These are phyloP conservation scores for Blumeria hordei DNA, from an alignment of 2,329 filamentous ascomycete genomes.

Conservation along the genomic window DNA sequence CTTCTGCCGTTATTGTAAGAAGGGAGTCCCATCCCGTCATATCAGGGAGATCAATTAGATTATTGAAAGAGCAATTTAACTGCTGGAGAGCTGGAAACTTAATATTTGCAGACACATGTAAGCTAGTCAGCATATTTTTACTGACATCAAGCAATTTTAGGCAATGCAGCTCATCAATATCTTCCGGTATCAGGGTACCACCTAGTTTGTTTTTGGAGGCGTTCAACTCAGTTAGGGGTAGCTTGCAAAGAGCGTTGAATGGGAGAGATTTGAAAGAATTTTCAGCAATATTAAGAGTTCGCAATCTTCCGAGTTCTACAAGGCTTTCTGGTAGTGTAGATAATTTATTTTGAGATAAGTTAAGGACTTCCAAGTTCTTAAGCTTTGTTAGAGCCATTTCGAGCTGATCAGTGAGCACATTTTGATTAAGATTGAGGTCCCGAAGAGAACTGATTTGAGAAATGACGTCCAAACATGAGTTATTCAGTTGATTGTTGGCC, in stretches of 20 bases:
- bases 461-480: constrained; percentile 47
- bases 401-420: constrained; percentile 45
- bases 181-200: constrained; percentile 43
- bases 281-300: constrained; percentile 54
- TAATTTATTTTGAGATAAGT: constrained; percentile 61
- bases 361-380: constrained; percentile 49
- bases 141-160: constrained; percentile 60
- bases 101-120: constrained; percentile 10
- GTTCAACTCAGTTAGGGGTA: constrained; percentile 50
- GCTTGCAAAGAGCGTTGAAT: constrained; percentile 38
- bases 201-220: constrained; percentile 57
- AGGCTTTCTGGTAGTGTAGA: constrained; percentile 43
- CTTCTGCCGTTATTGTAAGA: constrained; percentile 49
- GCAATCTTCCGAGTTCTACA: constrained; percentile 41
- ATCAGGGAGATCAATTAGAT: constrained; percentile 47
- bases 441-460: constrained; percentile 46
- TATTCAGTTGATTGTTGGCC: constrained; percentile 62
- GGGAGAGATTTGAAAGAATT: constrained; percentile 53
- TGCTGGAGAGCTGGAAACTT: constrained; percentile 44
- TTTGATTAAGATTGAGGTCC: constrained; percentile 63
- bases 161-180: constrained; percentile 30
- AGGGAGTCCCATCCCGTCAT: constrained; percentile 52
- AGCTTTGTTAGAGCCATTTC: constrained; percentile 38
- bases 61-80: constrained; percentile 59
- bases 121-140: constrained; percentile 39